Base-by-base conservation (phyloP, 768 basidiomycete species). In the Boletus vinaceobasis region DNA sequence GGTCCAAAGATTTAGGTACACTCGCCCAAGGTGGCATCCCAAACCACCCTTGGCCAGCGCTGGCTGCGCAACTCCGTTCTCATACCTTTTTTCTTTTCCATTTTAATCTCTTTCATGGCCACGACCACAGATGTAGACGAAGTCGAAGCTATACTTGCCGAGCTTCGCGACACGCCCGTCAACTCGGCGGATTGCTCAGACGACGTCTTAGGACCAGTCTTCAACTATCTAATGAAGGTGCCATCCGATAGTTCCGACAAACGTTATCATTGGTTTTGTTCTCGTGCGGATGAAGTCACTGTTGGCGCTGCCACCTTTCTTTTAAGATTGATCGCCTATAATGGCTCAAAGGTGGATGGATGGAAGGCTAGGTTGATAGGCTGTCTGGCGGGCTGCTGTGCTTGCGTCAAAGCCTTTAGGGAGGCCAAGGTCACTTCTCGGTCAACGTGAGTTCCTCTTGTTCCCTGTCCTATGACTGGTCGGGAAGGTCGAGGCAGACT, bases 261-360 rank as follows among this genome's bases (percentile, higher is more conserved):
- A 32, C 57, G 56, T 29, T 55, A 79, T 50, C 93, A 97, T 63
- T 95, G 92, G 91, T 95, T 88, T 67, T 97, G 94, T 69, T 68
- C 73, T 29, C 77, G 79, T 36, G 86, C 85, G 4, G 73, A 80
- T 32, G 65, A 76, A 9, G 72, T 81, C 33, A 84, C 81, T 0
- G 69, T 79, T 9, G 86, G 83, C 54, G 82, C 86, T 2, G 91
- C 94, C 0, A 85, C 84, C 0, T 97, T 94, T 72, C 78, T 91
- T 46, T 74, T 96, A 36, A 82, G 93, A 48, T 71, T 97, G 37
- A 86, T 88, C 66, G 93, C 93, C 10, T 97, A 92, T 62, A 73
- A 79, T 49, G 79, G 81, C 47, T 69, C 74, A 0, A 73, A 75
- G 31, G 86, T 90, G 4, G 75, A 78, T 2, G 67, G 72, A 37